phyloP scores from a whole-genome alignment of 345 rosid genomes.

The Lepidium aucheri region DNA sequence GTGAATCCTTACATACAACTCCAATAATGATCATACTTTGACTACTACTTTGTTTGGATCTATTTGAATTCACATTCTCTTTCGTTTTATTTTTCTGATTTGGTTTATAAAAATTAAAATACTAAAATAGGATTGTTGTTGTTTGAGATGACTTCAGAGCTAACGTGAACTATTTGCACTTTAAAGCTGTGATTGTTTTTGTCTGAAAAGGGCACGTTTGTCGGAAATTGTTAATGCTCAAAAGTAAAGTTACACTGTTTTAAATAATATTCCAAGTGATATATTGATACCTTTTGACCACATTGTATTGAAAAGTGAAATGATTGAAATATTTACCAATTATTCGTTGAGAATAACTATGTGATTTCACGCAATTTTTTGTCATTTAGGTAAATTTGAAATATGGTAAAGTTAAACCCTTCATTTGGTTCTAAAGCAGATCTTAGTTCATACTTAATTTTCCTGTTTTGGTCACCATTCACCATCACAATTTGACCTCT shows the following conservation, averaged over 20 bases:
- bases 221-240: slow-evolving; percentile 16
- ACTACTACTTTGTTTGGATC: slow-evolving; percentile 17
- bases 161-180: slow-evolving; percentile 17
- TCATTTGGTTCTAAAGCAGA: background rate
- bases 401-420: background rate
- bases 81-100: background rate
- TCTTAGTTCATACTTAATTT: background rate
- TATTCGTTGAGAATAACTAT: background rate
- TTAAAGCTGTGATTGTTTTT: slow-evolving; percentile 29
- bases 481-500: background rate
- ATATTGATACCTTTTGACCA: background rate
- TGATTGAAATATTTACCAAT: background rate
- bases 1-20: no score
- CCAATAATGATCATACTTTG: slow-evolving; percentile 11
- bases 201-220: slow-evolving; percentile 30
- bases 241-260: background rate
- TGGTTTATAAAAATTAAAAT: background rate
- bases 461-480: slow-evolving; percentile 7
- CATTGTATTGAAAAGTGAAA: background rate
- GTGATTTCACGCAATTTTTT: background rate
- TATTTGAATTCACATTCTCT: slow-evolving; percentile 7
- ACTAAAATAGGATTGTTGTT: slow-evolving; percentile 14
- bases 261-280: background rate
- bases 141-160: slow-evolving; percentile 18
- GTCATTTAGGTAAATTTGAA: background rate